phyloP scores from a whole-genome alignment of 768 basidiomycete genomes.

The Lactarius hengduanensis region DNA sequence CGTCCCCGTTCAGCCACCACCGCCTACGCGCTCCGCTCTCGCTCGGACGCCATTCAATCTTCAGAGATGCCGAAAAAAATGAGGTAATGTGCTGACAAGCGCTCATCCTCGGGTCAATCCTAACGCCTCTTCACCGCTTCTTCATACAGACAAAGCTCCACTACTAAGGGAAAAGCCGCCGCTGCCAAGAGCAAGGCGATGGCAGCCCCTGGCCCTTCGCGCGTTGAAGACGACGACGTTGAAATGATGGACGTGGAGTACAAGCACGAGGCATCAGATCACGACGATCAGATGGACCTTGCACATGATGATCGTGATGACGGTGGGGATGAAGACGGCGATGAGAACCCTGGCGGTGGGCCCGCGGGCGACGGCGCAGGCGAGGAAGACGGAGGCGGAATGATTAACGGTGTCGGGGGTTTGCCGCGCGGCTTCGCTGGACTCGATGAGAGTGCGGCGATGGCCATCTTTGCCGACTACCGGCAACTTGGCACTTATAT shows the following conservation, averaged over 20 bases:
- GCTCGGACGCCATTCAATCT: slow-evolving; percentile 42
- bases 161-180: slow-evolving; percentile 38
- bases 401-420: slow-evolving; percentile 32
- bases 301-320: slow-evolving; percentile 49
- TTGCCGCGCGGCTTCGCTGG: slow-evolving; percentile 28
- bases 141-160: slow-evolving; percentile 46
- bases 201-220: slow-evolving; percentile 61
- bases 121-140: slow-evolving; percentile 18
- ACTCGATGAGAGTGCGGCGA: slow-evolving; percentile 66
- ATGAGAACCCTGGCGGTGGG: slow-evolving; percentile 41
- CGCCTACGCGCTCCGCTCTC: slow-evolving; percentile 69
- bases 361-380: slow-evolving; percentile 35
- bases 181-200: slow-evolving; percentile 56
- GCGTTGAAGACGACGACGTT: slow-evolving; percentile 65
- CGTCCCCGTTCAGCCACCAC: slow-evolving; percentile 52
- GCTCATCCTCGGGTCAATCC: not conserved
- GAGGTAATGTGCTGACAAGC: slow-evolving; percentile 41
- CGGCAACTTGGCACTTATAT: slow-evolving; percentile 90
- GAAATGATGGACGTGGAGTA: slow-evolving; percentile 72
- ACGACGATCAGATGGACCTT: slow-evolving; percentile 46
- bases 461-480: slow-evolving; percentile 85
- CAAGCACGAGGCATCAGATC: slow-evolving; percentile 48
- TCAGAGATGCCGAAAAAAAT: slow-evolving; percentile 75
- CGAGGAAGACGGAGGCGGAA: slow-evolving; percentile 39
- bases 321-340: slow-evolving; percentile 49